Conservation (phyloP, 169 alveolate genomes). For the Plasmodium blacklocki region DNA sequence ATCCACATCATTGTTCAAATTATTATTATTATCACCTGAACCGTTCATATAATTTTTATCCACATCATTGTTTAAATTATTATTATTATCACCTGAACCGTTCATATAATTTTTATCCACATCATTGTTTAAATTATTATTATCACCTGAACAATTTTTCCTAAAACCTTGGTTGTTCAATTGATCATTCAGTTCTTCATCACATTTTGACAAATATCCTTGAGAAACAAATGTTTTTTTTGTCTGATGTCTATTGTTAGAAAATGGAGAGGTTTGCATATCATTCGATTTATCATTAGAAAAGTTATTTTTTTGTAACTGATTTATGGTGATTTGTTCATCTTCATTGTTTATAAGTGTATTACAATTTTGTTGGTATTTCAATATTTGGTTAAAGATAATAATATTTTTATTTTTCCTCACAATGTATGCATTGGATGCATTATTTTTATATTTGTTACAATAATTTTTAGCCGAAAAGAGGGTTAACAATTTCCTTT, state of each 20-base stretch:
- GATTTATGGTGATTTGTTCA: not conserved
- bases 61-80: too few species aligned
- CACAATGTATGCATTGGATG: slow-evolving; percentile 53
- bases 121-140: too few species aligned
- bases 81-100: too few species aligned
- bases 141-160: too few species aligned
- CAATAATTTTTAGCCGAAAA: slow-evolving; percentile 95
- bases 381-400: slow-evolving; percentile 61
- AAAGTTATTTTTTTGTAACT: not conserved
- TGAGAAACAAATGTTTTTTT: too few species aligned
- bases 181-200: too few species aligned
- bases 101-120: too few species aligned
- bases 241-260: not conserved
- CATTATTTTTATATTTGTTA: slow-evolving; percentile 91
- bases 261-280: not conserved
- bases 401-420: slow-evolving; percentile 14
- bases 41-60: too few species aligned
- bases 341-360: not conserved
- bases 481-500: slow-evolving; percentile 91
- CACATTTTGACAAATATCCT: too few species aligned
- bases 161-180: too few species aligned
- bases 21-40: too few species aligned
- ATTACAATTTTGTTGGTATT: not conserved
- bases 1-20: too few species aligned
- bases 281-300: not conserved